Percentiles rank a stretch among this genome's conserved stretches.
These are phyloP conservation scores for Starmerella khaoyaiensis DNA, from an alignment of 805 yeast genomes.

Conservation along the genomic window DNA sequence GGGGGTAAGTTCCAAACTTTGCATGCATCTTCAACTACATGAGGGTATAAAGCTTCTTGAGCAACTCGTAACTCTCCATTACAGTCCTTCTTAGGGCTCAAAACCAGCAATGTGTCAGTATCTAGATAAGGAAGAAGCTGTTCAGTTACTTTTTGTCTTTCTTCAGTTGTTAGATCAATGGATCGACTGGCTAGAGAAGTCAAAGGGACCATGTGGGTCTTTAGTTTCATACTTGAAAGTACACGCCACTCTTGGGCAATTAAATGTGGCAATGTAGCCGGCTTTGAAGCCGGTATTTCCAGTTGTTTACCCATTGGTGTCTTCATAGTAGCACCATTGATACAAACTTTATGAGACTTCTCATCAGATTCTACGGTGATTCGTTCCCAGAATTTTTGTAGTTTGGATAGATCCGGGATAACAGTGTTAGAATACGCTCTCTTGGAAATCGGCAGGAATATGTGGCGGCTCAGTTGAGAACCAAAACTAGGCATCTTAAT, in stretches of 20 bases:
- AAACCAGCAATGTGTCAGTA: constrained; percentile 83
- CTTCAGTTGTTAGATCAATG: constrained; percentile 51
- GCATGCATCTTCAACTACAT: constrained; percentile 59
- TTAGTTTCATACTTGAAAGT: constrained; percentile 48
- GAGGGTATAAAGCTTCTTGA: constrained; percentile 69
- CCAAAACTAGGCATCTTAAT: no score
- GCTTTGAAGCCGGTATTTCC: constrained; percentile 41
- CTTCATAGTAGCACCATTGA: constrained; percentile 64
- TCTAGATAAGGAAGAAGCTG: constrained; percentile 72
- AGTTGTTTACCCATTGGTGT: constrained; percentile 74
- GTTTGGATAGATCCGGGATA: constrained; percentile 4
- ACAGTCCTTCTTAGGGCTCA: constrained; percentile 68
- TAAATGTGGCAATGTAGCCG: constrained; percentile 49
- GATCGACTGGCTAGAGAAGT: constrained; percentile 82
- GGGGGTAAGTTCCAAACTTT: constrained; percentile 33
- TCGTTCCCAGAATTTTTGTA: constrained; percentile 64
- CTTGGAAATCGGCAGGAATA: no score
- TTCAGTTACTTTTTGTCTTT: constrained; percentile 46
- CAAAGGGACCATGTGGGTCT: constrained; percentile 69
- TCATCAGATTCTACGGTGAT: constrained; percentile 36
- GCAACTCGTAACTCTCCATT: constrained; percentile 67
- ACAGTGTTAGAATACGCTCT: constrained; percentile 2
- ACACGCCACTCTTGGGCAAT: constrained; percentile 81
- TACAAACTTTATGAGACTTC: constrained; percentile 38
- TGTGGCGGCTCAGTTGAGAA: no score